phyloP scores from a whole-genome alignment of 179 eudicot genomes.

The Gypsophila paniculata region DNA sequence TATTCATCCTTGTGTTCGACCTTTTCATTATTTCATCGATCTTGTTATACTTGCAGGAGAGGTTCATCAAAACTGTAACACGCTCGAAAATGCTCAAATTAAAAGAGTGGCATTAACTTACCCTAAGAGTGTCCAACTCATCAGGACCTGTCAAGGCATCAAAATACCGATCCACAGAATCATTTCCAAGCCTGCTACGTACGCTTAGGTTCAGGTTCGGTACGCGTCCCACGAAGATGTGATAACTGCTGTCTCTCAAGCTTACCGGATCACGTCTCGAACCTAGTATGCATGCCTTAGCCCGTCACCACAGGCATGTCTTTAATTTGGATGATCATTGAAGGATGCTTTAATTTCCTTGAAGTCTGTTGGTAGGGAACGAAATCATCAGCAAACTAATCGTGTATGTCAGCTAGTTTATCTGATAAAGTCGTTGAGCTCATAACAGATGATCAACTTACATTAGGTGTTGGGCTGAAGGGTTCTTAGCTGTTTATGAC shows the following conservation, averaged over 20 bases:
- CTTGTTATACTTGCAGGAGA: no score
- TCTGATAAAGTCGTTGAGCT: background rate
- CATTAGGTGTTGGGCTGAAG: constrained; percentile 4
- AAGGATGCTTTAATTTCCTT: no score
- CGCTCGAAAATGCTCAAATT: background rate
- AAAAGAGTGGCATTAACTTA: constrained; percentile 26
- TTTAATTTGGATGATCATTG: no score
- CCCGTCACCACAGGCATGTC: constrained; percentile 8
- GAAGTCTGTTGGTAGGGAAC: no score
- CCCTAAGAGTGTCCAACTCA: constrained; percentile 71
- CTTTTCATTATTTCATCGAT: no score
- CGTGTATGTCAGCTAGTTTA: background rate
- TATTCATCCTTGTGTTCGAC: no score
- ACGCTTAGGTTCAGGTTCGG: constrained; percentile 34
- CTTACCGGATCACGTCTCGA: constrained; percentile 72
- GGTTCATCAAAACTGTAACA: no score
- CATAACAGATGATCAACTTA: no score
- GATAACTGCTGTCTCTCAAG: constrained; percentile 73
- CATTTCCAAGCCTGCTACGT: constrained; percentile 10
- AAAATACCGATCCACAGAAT: constrained; percentile 65
- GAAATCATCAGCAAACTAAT: no score
- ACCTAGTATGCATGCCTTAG: constrained; percentile 51
- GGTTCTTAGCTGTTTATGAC: background rate
- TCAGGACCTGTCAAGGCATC: constrained; percentile 90
- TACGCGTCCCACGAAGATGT: constrained; percentile 39